Evolutionary conservation across 2,329 filamentous ascomycete genomes (phyloP).

Genomic region (Monascus ruber): DNA sequence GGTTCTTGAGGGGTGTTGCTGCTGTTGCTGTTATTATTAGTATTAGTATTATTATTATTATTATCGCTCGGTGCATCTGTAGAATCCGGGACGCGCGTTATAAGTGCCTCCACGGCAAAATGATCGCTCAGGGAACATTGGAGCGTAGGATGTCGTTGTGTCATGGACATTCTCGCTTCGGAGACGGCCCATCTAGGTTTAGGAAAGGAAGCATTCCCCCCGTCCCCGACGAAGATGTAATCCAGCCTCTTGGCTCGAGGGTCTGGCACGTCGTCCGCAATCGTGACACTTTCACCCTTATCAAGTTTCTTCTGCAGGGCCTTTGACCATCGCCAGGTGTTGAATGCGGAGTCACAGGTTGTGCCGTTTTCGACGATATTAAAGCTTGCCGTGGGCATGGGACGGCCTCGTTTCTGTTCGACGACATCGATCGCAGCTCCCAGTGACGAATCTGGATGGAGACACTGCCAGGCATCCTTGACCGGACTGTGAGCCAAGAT

Average conservation of each 20-base stretch:
- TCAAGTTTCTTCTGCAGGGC: constrained; percentile 56
- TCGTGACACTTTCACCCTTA: constrained; percentile 50
- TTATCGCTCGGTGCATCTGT: not conserved
- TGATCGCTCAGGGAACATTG: constrained; percentile 87
- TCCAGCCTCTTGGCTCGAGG: constrained; percentile 76
- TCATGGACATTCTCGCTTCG: constrained; percentile 64
- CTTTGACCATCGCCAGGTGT: constrained; percentile 88
- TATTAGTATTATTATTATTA: not conserved
- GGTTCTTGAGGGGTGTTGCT: not conserved
- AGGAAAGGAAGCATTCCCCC: constrained; percentile 23
- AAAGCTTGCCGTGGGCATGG: constrained; percentile 63
- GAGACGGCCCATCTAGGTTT: constrained; percentile 55
- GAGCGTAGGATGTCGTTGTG: constrained; percentile 65
- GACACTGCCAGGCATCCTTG: constrained; percentile 69
- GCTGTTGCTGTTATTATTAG: constrained; percentile 1
- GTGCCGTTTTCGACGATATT: constrained; percentile 74
- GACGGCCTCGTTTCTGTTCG: constrained; percentile 54
- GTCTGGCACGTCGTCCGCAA: constrained; percentile 58
- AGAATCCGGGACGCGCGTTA: constrained; percentile 36
- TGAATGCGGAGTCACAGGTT: constrained; percentile 74
- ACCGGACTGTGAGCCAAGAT: constrained; percentile 69
- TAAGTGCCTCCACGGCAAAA: constrained; percentile 76
- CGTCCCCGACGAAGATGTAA: constrained; percentile 75
- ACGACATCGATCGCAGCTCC: constrained; percentile 57
- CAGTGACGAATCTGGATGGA: constrained; percentile 74